Evolutionary conservation across 768 basidiomycete genomes (phyloP).

Genomic region (Mycena leptocephala): DNA sequence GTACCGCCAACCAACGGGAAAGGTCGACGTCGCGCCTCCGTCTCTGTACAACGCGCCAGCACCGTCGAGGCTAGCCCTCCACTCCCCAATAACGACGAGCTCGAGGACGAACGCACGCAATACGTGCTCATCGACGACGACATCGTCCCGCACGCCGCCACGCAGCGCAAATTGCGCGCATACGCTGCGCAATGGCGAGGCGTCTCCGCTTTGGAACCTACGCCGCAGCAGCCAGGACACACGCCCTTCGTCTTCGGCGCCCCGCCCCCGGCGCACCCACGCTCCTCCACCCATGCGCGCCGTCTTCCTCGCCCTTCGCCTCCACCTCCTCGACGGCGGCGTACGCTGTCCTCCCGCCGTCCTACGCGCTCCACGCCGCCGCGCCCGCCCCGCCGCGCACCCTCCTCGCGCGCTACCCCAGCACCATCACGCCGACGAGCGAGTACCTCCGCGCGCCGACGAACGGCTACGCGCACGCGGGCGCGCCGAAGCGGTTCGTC

Average conservation of each 20-base stretch:
- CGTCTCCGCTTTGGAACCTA: constrained; percentile 64
- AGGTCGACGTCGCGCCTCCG: constrained; percentile 41
- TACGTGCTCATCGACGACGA: constrained; percentile 67
- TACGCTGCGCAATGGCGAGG: constrained; percentile 80
- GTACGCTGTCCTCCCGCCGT: constrained; percentile 67
- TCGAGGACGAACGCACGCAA: constrained; percentile 63
- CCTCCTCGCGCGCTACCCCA: constrained; percentile 76
- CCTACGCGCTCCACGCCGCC: constrained; percentile 79
- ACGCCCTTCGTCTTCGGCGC: constrained; percentile 23
- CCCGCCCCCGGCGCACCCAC: constrained; percentile 46
- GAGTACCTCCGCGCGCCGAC: constrained; percentile 85
- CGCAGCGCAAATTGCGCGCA: constrained; percentile 67
- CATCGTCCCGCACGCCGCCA: constrained; percentile 58
- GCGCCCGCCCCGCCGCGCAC: constrained; percentile 66
- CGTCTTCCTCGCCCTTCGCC: constrained; percentile 43
- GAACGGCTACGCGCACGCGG: constrained; percentile 89
- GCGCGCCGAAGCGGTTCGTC: constrained; percentile 89
- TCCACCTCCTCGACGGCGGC: no score
- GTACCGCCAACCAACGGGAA: background rate
- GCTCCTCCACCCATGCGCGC: constrained; percentile 52
- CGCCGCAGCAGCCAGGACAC: constrained; percentile 26
- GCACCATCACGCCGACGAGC: constrained; percentile 76
- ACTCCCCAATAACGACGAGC: constrained; percentile 33
- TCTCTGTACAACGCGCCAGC: constrained; percentile 39
- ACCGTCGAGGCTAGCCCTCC: constrained; percentile 39